Evolutionary conservation across 23 red algal genomes (phyloP).

Genomic region (Gracilaria domingensis): DNA sequence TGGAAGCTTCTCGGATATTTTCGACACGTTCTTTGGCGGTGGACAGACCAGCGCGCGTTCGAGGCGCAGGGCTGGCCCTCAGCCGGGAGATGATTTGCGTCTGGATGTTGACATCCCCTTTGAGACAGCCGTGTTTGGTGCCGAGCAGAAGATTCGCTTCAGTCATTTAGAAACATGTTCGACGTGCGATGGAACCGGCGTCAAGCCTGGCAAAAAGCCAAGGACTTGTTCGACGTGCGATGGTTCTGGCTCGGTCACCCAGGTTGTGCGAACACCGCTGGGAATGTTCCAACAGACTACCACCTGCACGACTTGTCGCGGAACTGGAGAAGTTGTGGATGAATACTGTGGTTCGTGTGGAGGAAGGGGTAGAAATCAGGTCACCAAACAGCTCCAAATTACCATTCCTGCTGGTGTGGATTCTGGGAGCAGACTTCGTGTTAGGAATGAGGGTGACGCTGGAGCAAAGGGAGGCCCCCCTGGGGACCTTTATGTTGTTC

Average conservation of each 20-base stretch:
- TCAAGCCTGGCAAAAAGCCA: slow-evolving; percentile 74
- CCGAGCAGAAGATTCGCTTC: slow-evolving; percentile 94
- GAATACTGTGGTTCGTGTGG: slow-evolving; percentile 95
- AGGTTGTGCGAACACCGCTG: slow-evolving; percentile 96
- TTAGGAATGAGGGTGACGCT: slow-evolving; percentile 96
- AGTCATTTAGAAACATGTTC: slow-evolving; percentile 91
- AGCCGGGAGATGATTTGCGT: slow-evolving; percentile 95
- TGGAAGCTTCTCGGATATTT: slow-evolving; percentile 94
- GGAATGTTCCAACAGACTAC: slow-evolving; percentile 94
- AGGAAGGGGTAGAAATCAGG: slow-evolving; percentile 89
- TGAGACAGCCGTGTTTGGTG: slow-evolving; percentile 92
- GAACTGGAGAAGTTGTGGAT: slow-evolving; percentile 89
- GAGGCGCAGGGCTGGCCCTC: slow-evolving; percentile 78
- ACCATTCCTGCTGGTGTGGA: slow-evolving; percentile 98
- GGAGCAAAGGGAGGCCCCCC: slow-evolving; percentile 86
- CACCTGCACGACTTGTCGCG: slow-evolving; percentile 86
- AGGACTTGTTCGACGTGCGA: slow-evolving; percentile 85
- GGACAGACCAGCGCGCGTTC: slow-evolving; percentile 41
- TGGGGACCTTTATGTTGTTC: slow-evolving; percentile 94
- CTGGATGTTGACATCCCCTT: slow-evolving; percentile 97
- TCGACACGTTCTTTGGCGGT: slow-evolving; percentile 97
- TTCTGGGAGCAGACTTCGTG: slow-evolving; percentile 88
- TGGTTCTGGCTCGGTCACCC: slow-evolving; percentile 89
- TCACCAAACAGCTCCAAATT: slow-evolving; percentile 90
- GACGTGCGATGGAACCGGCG: slow-evolving; percentile 87